phyloP scores from a whole-genome alignment of 2,329 filamentous ascomycete species.

The Exophiala spinifera region DNA sequence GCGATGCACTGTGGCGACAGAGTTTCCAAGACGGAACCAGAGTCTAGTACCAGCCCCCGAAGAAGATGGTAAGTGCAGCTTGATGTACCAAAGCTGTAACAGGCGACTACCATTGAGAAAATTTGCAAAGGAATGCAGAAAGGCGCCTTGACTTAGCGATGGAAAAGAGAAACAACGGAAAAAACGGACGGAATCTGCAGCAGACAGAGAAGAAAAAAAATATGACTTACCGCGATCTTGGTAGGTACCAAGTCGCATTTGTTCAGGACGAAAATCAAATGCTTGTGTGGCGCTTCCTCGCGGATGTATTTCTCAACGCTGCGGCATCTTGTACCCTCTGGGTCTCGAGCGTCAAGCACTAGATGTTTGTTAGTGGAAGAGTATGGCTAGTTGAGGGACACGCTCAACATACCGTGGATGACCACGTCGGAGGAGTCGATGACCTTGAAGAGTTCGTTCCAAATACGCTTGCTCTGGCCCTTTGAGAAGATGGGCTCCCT shows the following conservation, averaged over 20 bases:
- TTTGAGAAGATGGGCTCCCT: constrained; percentile 87
- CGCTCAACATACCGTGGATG: constrained; percentile 55
- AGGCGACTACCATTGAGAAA: constrained; percentile 76
- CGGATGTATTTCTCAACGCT: constrained; percentile 90
- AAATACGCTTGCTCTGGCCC: constrained; percentile 91
- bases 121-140: constrained; percentile 57
- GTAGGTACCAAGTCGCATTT: constrained; percentile 93
- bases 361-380: no score
- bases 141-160: constrained; percentile 87
- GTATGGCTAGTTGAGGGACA: no score
- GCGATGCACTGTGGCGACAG: constrained; percentile 69
- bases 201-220: constrained; percentile 10
- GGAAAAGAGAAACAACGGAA: constrained; percentile 31
- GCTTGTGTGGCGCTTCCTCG: constrained; percentile 93
- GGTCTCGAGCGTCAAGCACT: constrained; percentile 87
- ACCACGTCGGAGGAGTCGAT: constrained; percentile 94
- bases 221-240: constrained; percentile 86
- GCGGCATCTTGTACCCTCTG: constrained; percentile 81
- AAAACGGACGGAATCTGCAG: neutral
- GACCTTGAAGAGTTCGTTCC: constrained; percentile 95
- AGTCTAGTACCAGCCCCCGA: constrained; percentile 18
- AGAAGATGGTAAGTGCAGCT: constrained; percentile 63
- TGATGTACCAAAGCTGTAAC: constrained; percentile 99
- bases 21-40: constrained; percentile 81
- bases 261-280: constrained; percentile 84